These are phyloP conservation scores for Suhomyces guaymorum DNA, from an alignment of 1,139 yeast species.

Conservation along the genomic window DNA sequence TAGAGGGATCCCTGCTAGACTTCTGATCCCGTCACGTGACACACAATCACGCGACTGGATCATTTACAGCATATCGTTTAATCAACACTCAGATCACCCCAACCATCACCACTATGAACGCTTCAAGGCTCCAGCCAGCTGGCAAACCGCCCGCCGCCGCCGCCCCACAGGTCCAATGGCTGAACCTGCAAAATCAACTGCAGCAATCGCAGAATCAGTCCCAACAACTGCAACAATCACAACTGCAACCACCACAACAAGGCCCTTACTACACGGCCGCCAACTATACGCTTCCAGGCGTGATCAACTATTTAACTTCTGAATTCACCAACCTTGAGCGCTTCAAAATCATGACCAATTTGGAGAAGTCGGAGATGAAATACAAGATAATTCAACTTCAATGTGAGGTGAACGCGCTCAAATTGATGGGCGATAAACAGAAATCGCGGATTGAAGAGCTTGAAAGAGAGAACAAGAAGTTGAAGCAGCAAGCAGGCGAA, in stretches of 20 bases:
- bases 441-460: slow-evolving; percentile 30
- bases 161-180: slow-evolving; percentile 16
- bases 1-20: too few relatives aligned
- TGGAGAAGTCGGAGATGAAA: slow-evolving; percentile 60
- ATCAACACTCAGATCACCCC: background rate
- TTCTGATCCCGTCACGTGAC: too few relatives aligned
- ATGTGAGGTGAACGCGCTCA: slow-evolving; percentile 52
- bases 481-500: slow-evolving; percentile 8
- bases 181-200: slow-evolving; percentile 13
- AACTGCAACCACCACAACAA: slow-evolving; percentile 15
- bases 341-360: slow-evolving; percentile 55
- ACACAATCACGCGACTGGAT: too few relatives aligned
- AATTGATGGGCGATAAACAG: slow-evolving; percentile 39
- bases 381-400: slow-evolving; percentile 54
- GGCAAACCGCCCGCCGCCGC: slow-evolving; percentile 7
- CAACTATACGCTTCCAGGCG: slow-evolving; percentile 61
- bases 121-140: slow-evolving; percentile 8
- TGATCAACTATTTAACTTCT: slow-evolving; percentile 60
- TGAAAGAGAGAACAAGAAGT: slow-evolving; percentile 23
- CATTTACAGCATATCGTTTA: too few relatives aligned
- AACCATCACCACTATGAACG: slow-evolving; percentile 10
- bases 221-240: slow-evolving; percentile 17
- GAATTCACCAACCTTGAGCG: slow-evolving; percentile 62
- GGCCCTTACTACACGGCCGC: slow-evolving; percentile 17
- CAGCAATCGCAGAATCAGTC: slow-evolving; percentile 14